phyloP scores from a whole-genome alignment of 306 rosid species.

The Rosa persica region DNA sequence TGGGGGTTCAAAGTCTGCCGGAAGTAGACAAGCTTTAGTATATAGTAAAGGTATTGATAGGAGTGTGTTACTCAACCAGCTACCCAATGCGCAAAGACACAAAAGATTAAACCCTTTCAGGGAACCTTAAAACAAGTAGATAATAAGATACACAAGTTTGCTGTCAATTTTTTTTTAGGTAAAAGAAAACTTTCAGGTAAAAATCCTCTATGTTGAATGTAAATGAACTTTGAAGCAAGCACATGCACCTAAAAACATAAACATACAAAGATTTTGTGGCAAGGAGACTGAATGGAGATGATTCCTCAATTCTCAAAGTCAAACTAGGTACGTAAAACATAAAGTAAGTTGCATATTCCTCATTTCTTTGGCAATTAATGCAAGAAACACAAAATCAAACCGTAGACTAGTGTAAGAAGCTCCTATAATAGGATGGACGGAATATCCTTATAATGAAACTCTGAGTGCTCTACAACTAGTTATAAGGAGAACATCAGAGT shows the following conservation, averaged over 20 bases:
- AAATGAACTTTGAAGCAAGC: not conserved
- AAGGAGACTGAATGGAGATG: not conserved
- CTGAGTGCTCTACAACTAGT: not conserved
- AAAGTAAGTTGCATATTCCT: not conserved
- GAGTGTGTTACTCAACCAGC: not conserved
- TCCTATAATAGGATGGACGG: not conserved
- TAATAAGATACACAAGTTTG: too few relatives aligned
- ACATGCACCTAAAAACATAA: not conserved
- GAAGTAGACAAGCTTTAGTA: not conserved
- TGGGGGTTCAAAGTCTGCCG: conserved; percentile 32
- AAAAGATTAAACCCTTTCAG: not conserved
- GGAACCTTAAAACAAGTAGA: not conserved
- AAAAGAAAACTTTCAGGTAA: not conserved
- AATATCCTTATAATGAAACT: not conserved
- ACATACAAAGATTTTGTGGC: not conserved
- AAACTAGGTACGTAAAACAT: not conserved
- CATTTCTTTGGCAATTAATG: not conserved
- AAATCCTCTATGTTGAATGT: too few relatives aligned
- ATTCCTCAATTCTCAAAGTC: not conserved
- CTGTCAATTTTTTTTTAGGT: not conserved
- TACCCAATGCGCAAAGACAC: not conserved
- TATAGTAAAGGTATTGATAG: not conserved
- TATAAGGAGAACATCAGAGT: not conserved
- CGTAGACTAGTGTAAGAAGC: not conserved
- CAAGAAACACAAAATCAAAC: not conserved